Evolutionary conservation across 2,329 filamentous ascomycete genomes (phyloP).

Genomic region (Phaeosphaeria sp.): DNA sequence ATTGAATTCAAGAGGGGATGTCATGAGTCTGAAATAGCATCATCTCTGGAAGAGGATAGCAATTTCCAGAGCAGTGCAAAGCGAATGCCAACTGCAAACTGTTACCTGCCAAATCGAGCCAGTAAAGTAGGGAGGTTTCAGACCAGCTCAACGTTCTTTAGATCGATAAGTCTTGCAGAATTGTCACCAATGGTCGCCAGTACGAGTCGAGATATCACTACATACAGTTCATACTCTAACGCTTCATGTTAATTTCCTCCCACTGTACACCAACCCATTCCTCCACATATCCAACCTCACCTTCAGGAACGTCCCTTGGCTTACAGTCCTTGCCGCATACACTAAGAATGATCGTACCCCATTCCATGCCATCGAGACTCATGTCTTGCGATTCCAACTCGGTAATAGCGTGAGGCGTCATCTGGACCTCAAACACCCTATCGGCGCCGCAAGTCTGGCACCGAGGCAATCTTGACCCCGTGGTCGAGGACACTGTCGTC

Average conservation of each 20-base stretch:
- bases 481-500: constrained; percentile 30
- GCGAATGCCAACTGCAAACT: neutral
- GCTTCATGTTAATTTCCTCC: constrained; percentile 70
- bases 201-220: neutral
- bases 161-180: neutral
- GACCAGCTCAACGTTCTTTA: neutral
- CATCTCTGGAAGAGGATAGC: neutral
- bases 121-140: neutral
- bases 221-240: constrained; percentile 6
- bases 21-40: too few species aligned
- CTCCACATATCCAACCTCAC: constrained; percentile 79
- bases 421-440: constrained; percentile 88
- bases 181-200: neutral
- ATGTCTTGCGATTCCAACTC: constrained; percentile 80
- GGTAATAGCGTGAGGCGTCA: constrained; percentile 88
- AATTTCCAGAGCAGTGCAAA: neutral
- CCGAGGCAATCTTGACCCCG: constrained; percentile 65
- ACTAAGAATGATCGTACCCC: constrained; percentile 89
- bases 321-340: constrained; percentile 84
- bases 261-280: constrained; percentile 99
- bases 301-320: constrained; percentile 63
- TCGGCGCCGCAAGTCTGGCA: constrained; percentile 77
- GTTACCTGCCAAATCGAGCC: neutral
- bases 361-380: constrained; percentile 87
- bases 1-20: neutral